A percentile compares a stretch with the other conserved stretches of the same genome.
These are phyloP conservation scores for Cocos nucifera DNA, from an alignment of 176 grass and related monocot species.

Conservation along the genomic window DNA sequence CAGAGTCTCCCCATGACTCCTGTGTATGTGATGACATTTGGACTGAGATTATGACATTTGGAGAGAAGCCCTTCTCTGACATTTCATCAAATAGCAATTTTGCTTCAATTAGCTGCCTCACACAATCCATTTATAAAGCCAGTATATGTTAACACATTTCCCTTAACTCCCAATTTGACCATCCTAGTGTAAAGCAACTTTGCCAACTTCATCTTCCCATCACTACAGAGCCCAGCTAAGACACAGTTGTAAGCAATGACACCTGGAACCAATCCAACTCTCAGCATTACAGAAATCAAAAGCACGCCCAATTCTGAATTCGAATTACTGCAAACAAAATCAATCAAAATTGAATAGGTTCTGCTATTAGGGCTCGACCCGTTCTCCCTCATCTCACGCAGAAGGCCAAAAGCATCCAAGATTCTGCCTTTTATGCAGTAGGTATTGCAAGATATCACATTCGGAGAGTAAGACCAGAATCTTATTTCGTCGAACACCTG, in stretches of 20 bases:
- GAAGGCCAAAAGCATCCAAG: conserved; percentile 8
- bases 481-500: conserved; percentile 33
- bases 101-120: conserved; percentile 8
- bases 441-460: conserved; percentile 24
- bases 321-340: neutral
- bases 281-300: conserved; percentile 19
- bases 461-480: neutral
- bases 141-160: conserved; percentile 17
- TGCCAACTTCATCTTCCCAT: conserved; percentile 15
- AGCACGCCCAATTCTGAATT: conserved; percentile 5
- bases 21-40: conserved; percentile 21
- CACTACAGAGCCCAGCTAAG: conserved; percentile 13
- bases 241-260: conserved; percentile 15
- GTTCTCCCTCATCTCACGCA: neutral
- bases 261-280: conserved; percentile 22
- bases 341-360: conserved; percentile 26
- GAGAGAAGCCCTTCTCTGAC: conserved; percentile 13
- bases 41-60: conserved; percentile 3
- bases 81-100: conserved; percentile 27
- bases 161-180: conserved; percentile 22
- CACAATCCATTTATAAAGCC: conserved; percentile 26
- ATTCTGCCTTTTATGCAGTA: conserved; percentile 2
- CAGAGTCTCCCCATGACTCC: conserved; percentile 7
- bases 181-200: conserved; percentile 22
- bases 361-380: conserved; percentile 12